Base-by-base conservation (phyloP, 2,329 filamentous ascomycete species). In the Rhynchosporium graminicola region DNA sequence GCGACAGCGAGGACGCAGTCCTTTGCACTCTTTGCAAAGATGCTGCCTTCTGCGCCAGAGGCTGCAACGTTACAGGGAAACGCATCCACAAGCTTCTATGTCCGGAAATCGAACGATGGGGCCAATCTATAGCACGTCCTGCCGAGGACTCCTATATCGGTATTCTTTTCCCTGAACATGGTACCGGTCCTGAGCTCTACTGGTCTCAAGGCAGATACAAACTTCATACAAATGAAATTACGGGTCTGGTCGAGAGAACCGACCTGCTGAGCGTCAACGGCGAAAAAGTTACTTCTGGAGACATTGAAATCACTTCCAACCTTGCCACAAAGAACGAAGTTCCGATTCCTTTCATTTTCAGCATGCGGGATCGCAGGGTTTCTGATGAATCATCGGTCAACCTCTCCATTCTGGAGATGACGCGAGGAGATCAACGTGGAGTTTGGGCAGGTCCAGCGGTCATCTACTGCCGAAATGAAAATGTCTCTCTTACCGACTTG, bases 351-450 rank as follows among this genome's bases (percentile, higher is more conserved):
- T 40, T 54, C 15, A 54, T 9, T 2, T 40, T 54, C 36, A 40
- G 13, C n/a, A 8, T 54, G 15, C n/a, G 50, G 13, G 50, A 54
- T 20, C 8, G 15, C 3, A n/a, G 50, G 28, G 50, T 20, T 3
- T 2, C 1, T 8, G 50, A 54, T 54, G 50, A 20, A 40, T 54
- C 50, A 12, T 26, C 15, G 26, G 50, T 33, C 36, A 54, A 54
- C 50, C 50, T 54, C 36, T 54, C 50, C 33, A 54, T 54, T 20
- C 50, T 54, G 10, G 50, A 54, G n/a, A 26, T 40, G 50, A 54
- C 50, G 26, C 50, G 33, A 9, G 50, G 50, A 12, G 50, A 54
- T 13, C 50, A 54, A 10, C 33, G 50, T 28, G 50, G 50, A 13
- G 7, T 54, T 40, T 54, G 50, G 50, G 50, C 50, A 26, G 50